Conservation (phyloP, 1,284 basidiomycete genomes). For the Stereum hirsutum region DNA sequence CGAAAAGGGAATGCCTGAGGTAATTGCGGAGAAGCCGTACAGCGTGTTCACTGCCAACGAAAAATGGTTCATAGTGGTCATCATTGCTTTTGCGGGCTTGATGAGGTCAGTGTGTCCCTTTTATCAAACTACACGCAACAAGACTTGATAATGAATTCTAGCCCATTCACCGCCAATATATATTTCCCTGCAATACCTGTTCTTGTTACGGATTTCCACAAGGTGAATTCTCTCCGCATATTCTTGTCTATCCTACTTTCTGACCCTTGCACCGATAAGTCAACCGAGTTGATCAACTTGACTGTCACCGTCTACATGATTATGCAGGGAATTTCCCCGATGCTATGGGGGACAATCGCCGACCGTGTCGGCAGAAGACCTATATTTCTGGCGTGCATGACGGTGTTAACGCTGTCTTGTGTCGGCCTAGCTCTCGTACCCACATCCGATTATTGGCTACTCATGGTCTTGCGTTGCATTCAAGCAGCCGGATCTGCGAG, state of each 20-base stretch:
- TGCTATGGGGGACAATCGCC: conserved; percentile 35
- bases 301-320: conserved; percentile 77
- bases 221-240: too few species aligned
- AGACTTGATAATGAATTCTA: conserved; percentile 17
- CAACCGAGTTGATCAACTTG: conserved; percentile 62
- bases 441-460: conserved; percentile 35
- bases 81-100: conserved; percentile 46
- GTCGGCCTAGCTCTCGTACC: conserved; percentile 38
- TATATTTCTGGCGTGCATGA: conserved; percentile 32
- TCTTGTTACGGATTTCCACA: conserved; percentile 51
- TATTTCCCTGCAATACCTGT: conserved; percentile 74
- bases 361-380: conserved; percentile 37
- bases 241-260: too few species aligned
- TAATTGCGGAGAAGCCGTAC: conserved; percentile 23
- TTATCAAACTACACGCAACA: neutral
- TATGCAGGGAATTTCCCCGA: conserved; percentile 56
- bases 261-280: too few species aligned
- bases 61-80: conserved; percentile 59
- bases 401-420: conserved; percentile 28
- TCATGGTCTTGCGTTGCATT: conserved; percentile 36
- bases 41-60: conserved; percentile 47
- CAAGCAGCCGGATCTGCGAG: conserved; percentile 38
- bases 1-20: neutral
- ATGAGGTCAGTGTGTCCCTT: conserved; percentile 39
- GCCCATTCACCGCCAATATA: conserved; percentile 66